Conservation (phyloP, 225 moss, liverwort and hornwort species). For the Antitrichia curtipendula region DNA sequence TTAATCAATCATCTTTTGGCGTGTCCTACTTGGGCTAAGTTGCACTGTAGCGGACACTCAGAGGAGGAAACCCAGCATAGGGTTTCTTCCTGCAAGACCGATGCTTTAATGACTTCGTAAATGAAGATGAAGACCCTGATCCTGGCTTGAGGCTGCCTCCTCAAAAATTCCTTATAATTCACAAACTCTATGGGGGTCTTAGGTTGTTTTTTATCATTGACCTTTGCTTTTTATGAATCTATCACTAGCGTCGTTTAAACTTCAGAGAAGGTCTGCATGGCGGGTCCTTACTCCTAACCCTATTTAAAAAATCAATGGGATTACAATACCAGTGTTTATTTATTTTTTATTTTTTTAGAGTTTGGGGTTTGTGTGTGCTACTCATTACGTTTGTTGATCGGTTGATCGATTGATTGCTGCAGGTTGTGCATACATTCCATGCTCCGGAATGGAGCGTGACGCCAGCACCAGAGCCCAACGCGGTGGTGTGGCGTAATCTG, state of each 20-base stretch:
- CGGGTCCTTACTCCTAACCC: neutral
- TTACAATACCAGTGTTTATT: neutral
- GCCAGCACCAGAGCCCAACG: constrained; percentile 40
- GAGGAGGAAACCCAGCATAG: neutral
- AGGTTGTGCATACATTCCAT: constrained; percentile 29
- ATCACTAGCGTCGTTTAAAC: neutral
- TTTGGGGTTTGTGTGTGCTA: neutral
- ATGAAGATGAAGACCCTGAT: neutral
- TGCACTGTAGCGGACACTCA: neutral
- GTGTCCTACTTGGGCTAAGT: neutral
- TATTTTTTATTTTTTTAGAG: no score
- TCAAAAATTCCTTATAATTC: neutral
- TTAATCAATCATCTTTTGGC: neutral
- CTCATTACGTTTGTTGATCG: neutral
- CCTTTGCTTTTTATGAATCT: neutral
- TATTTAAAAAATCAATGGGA: neutral
- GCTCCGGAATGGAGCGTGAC: constrained; percentile 24
- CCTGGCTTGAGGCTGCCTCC: neutral
- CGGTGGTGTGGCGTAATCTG: constrained; percentile 45
- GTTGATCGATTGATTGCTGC: neutral
- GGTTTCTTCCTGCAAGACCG: neutral
- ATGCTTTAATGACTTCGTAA: neutral
- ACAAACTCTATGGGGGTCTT: neutral
- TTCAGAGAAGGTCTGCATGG: neutral
- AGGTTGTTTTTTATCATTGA: neutral